Evolutionary conservation across 208 protist genomes (phyloP), one percentile per base, ranked within the genome.

Genomic region (Phytomonas serpens): DNA sequence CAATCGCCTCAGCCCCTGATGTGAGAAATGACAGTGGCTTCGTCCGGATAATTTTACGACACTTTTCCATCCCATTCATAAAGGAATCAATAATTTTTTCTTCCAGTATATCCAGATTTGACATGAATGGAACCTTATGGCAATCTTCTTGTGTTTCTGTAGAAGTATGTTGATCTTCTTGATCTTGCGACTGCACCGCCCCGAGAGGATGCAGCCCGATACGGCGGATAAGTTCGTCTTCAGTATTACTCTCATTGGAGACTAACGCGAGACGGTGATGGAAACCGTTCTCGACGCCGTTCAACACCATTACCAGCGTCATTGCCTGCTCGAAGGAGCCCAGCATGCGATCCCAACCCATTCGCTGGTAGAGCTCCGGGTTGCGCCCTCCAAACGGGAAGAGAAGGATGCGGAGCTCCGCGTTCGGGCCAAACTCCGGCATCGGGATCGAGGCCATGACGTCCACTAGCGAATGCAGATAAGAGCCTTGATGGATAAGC

Each of bases 311-410:
- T 23, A 95, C 76, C 75, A 93, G 73, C 1, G 80, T 89, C 47
- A 88, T 79, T 29, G 76, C 90, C 57, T 93, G 80, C 23, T 73
- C 37, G 52, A 85, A 86, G 3, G 77, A 71, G n/a, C 78, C 90
- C 9, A 95, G 74, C 10, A 79, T 73, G 31, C 77, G 79, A 70
- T 95, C 84, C 79, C 86, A 86, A 5, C 90, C 87, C 52, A 93
- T 73, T 4, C 70, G 74, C 27, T 77, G 74, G 72, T 78, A 95
- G 13, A 78, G 72, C 0, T 31, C 14, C 13, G 80, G 64, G 64
- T 93, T 84, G 7, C 85, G 80, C 27, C 88, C 90, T 29, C 86
- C 90, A 67, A 92, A 81, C 0, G 88, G 88, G 6, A 93, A 47
- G 2, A 90, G 64, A 27, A 92, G 57, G 23, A 93, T 66, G 11